These are phyloP conservation scores for Pholiota conissans DNA, from an alignment of 768 basidiomycete genomes.

Conservation along the genomic window DNA sequence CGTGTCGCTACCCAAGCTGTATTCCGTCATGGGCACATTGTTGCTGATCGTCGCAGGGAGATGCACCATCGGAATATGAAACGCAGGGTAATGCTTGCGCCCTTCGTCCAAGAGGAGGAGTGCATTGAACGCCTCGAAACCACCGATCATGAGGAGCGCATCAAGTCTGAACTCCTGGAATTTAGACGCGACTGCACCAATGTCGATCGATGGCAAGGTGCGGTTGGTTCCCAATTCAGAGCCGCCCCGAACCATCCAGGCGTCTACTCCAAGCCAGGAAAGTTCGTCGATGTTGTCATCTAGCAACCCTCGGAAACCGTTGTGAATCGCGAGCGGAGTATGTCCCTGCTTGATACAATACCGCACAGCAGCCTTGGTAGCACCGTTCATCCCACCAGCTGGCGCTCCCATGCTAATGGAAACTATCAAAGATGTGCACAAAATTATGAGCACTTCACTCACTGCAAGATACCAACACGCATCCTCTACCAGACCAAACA, in stretches of 20 bases:
- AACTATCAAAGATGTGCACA: neutral
- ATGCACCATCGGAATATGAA: slow-evolving; percentile 95
- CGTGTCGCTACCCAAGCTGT: slow-evolving; percentile 95
- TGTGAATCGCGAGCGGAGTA: slow-evolving; percentile 88
- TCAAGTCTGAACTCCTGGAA: slow-evolving; percentile 86
- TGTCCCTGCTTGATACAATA: slow-evolving; percentile 94
- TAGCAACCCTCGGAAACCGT: slow-evolving; percentile 93
- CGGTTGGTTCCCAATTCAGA: slow-evolving; percentile 98
- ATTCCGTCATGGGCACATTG: slow-evolving; percentile 97
- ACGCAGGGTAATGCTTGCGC: slow-evolving; percentile 80
- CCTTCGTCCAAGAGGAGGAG: slow-evolving; percentile 78
- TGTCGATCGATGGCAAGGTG: slow-evolving; percentile 78
- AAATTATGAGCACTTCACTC: slow-evolving; percentile 28
- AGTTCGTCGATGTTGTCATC: slow-evolving; percentile 86
- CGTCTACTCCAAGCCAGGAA: slow-evolving; percentile 95
- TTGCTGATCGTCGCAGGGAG: slow-evolving; percentile 97
- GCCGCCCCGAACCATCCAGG: slow-evolving; percentile 94
- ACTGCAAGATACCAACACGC: slow-evolving; percentile 85
- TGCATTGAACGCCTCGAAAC: slow-evolving; percentile 92
- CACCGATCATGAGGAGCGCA: slow-evolving; percentile 86
- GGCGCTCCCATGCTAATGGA: slow-evolving; percentile 84
- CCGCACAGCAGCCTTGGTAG: slow-evolving; percentile 90
- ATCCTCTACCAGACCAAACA: slow-evolving; percentile 52
- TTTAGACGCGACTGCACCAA: slow-evolving; percentile 86
- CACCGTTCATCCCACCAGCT: slow-evolving; percentile 98